These are phyloP conservation scores for Adansonia gregorii DNA, from an alignment of 441 rosid species.

Conservation along the genomic window DNA sequence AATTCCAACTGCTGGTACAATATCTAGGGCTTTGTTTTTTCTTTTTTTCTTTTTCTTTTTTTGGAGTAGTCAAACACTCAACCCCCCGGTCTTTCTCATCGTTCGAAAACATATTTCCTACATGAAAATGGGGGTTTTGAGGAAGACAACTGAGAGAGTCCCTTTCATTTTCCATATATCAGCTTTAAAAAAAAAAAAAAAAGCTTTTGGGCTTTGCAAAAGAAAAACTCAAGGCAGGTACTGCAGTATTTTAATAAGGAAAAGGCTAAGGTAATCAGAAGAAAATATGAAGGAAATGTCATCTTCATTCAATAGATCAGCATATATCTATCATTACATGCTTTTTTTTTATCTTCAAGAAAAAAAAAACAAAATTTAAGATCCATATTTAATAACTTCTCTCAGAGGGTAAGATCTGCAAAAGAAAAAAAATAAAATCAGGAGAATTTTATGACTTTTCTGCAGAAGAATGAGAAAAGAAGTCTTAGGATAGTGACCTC, in stretches of 20 bases:
- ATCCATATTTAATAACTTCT: constrained; percentile 14
- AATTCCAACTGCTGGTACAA: background rate
- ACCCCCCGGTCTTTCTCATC: background rate
- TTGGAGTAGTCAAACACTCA: constrained; percentile 10
- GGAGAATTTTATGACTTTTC: constrained; percentile 26
- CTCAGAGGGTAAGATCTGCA: constrained; percentile 24
- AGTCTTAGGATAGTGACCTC: constrained; percentile 21
- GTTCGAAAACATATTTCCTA: constrained; percentile 1
- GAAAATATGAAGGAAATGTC: constrained; percentile 16
- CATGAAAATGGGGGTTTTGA: constrained; percentile 25
- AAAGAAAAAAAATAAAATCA: background rate
- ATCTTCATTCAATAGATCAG: constrained; percentile 14
- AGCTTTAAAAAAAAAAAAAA: background rate
- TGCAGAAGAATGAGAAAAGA: constrained; percentile 17
- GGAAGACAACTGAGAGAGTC: constrained; percentile 15
- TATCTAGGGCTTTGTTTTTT: background rate
- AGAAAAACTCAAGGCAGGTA: background rate
- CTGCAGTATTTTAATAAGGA: constrained; percentile 5
- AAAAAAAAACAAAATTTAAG: background rate
- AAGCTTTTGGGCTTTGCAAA: constrained; percentile 15
- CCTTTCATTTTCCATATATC: constrained; percentile 9
- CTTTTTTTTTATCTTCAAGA: background rate
- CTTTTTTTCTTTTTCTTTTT: background rate
- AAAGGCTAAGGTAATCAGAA: constrained; percentile 6
- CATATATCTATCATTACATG: constrained; percentile 12